Evolutionary conservation across 1,284 basidiomycete species (phyloP), one percentile per base, ranked within the genome.

Genomic region (Cryptococcus maquisensis): DNA sequence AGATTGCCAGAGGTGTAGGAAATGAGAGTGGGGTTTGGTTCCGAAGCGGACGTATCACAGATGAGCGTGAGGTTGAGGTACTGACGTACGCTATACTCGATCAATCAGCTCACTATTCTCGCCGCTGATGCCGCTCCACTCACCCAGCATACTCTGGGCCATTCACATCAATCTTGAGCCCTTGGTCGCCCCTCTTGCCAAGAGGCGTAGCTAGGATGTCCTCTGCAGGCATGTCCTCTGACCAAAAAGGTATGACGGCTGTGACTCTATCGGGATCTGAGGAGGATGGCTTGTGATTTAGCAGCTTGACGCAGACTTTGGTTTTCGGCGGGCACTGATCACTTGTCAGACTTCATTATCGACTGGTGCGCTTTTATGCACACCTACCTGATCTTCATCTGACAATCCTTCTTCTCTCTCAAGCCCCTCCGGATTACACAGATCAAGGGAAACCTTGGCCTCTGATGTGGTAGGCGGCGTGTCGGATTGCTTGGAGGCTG

Each of bases 221-320:
- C 3, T 55, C 56, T 9, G 70, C 71, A 3, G 69, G 48, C 12
- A 62, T 57, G 41, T 68, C 65, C 1, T 48, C 62, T 4, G 57
- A 51, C 71, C 73, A 76, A 47, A 77, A 52, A 0, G 75, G 73
- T 26, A 77, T 68, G 42, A 76, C 76, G 9, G 70, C 62, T 1
- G 70, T 70, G 7, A 76, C 65, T 40, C 76, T 57, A 21, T 71
- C 66, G 9, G 59, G 57, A 20, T 73, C 69, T 4, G 57, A 56
- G 6, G 69, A 62, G 4, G 63, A 63, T 10, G 62, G 52, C 53
- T 75, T 76, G 54, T 69, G 67, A 51, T 77, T 77, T 35, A 69
- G 50, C 13, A 76, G 48, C 23, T 61, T 68, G 44, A 76, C 54
- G 57, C 76, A 77, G 3, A 70, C 66, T 49, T 60, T 58, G 1